phyloP scores from a whole-genome alignment of 257 asterid genomes.

The Penstemon newberryi region DNA sequence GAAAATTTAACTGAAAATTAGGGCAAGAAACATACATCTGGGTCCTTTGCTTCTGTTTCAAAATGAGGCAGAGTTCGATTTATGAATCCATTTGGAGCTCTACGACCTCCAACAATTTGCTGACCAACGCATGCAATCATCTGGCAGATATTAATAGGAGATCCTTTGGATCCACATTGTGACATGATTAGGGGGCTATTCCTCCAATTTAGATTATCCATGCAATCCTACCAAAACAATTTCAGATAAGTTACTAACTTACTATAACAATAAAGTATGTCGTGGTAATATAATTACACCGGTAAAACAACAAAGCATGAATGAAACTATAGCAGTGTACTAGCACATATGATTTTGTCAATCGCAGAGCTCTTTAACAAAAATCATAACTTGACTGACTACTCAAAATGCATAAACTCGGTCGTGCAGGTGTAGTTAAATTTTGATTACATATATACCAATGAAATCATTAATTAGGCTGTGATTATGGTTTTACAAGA shows the following conservation, averaged over 20 bases:
- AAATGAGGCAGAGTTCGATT: slow-evolving; percentile 97
- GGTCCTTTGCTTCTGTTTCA: slow-evolving; percentile 74
- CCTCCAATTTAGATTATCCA: slow-evolving; percentile 82
- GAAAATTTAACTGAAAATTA: background rate
- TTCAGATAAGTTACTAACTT: slow-evolving; percentile 14
- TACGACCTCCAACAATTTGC: slow-evolving; percentile 90
- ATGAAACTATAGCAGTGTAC: background rate
- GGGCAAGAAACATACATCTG: slow-evolving; percentile 57
- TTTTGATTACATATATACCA: too few relatives aligned
- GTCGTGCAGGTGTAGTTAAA: too few relatives aligned
- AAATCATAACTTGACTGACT: too few relatives aligned
- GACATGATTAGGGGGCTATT: slow-evolving; percentile 96
- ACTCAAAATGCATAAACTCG: too few relatives aligned
- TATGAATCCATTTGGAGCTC: slow-evolving; percentile 96
- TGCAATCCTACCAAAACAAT: slow-evolving; percentile 61
- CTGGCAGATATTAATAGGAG: slow-evolving; percentile 93
- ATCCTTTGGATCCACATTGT: slow-evolving; percentile 98
- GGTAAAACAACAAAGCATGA: slow-evolving; percentile 2
- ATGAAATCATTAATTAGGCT: too few relatives aligned
- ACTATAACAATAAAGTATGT: slow-evolving; percentile 7
- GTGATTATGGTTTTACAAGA: too few relatives aligned
- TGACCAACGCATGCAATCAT: slow-evolving; percentile 99
- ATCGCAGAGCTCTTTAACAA: too few relatives aligned
- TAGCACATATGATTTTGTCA: too few relatives aligned
- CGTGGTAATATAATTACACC: background rate